phyloP scores from a whole-genome alignment of 192 early-diverging fungal species.

The Jimgerdemannia lactiflua region DNA sequence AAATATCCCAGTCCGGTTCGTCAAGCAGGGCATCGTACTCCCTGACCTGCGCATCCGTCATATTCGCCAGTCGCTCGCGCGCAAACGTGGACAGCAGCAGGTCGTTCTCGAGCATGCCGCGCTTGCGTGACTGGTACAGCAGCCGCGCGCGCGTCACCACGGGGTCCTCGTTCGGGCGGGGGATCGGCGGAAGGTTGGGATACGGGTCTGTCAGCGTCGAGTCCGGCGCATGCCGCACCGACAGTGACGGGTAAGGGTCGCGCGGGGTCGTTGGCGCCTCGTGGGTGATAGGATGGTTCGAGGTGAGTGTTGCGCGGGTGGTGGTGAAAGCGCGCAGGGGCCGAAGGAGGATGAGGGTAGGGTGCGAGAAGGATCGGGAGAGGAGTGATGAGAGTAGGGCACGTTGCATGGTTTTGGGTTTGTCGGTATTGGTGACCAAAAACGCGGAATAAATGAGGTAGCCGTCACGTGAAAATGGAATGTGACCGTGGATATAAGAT shows the following conservation, averaged over 20 bases:
- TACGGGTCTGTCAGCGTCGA: slow-evolving; percentile 18
- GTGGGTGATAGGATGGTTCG: too few species aligned
- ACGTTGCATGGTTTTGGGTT: too few species aligned
- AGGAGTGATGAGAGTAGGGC: too few species aligned
- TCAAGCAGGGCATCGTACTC: slow-evolving; percentile 84
- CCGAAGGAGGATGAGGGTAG: too few species aligned
- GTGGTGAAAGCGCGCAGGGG: too few species aligned
- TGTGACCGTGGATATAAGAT: too few species aligned
- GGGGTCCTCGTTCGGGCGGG: slow-evolving; percentile 61
- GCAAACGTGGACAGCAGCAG: slow-evolving; percentile 90
- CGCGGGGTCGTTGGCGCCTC: neutral
- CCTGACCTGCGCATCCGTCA: slow-evolving; percentile 56
- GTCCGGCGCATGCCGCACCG: slow-evolving; percentile 27
- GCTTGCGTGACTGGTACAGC: slow-evolving; percentile 84
- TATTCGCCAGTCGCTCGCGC: slow-evolving; percentile 47
- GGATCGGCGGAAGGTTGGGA: slow-evolving; percentile 48
- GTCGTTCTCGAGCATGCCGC: slow-evolving; percentile 94
- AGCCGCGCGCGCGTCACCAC: slow-evolving; percentile 79
- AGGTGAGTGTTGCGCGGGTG: too few species aligned
- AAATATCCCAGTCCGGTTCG: slow-evolving; percentile 96
- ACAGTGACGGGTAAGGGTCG: slow-evolving; percentile 33
- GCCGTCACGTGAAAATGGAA: too few species aligned
- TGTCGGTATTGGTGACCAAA: too few species aligned
- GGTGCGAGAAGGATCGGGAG: too few species aligned
- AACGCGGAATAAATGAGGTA: too few species aligned